These are phyloP conservation scores for Penicillium ochrochloron DNA, from an alignment of 495 filamentous ascomycete species.

Conservation along the genomic window DNA sequence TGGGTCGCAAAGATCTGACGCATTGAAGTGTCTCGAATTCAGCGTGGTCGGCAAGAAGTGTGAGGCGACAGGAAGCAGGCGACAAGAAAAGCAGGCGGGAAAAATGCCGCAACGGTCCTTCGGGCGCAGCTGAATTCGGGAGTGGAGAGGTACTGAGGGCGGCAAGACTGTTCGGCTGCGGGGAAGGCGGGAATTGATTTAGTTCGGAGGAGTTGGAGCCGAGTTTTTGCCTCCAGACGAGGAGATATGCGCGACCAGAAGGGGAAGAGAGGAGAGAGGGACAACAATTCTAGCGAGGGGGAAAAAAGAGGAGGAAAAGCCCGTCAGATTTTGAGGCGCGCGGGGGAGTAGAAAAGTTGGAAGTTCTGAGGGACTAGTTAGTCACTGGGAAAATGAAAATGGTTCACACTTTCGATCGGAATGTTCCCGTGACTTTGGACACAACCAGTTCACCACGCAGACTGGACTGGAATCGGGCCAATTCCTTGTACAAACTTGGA, in stretches of 20 bases:
- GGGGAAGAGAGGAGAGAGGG: constrained; percentile 12
- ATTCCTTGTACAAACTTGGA: constrained; percentile 23
- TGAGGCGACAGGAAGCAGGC: constrained; percentile 24
- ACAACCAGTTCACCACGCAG: constrained; percentile 19
- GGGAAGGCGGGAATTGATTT: constrained; percentile 28
- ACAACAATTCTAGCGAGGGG: not conserved
- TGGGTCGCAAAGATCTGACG: constrained; percentile 23
- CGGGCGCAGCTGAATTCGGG: constrained; percentile 31
- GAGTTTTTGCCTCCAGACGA: not conserved
- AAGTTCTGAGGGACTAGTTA: constrained; percentile 15
- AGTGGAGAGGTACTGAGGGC: constrained; percentile 25
- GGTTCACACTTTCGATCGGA: constrained; percentile 17
- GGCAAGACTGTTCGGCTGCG: constrained; percentile 30
- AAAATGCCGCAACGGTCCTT: constrained; percentile 35
- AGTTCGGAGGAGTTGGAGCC: constrained; percentile 10
- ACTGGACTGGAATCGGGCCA: constrained; percentile 27
- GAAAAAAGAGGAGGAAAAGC: not conserved
- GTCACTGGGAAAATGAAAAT: not conserved
- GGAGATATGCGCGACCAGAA: not conserved
- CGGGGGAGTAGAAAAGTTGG: constrained; percentile 15
- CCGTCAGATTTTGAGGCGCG: not conserved
- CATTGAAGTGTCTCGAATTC: constrained; percentile 31
- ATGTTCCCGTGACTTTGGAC: constrained; percentile 38
- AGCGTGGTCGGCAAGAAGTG: not conserved
- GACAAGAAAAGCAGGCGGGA: constrained; percentile 4